phyloP scores from a whole-genome alignment of 1,284 basidiomycete genomes.

The Athelia psychrophila region DNA sequence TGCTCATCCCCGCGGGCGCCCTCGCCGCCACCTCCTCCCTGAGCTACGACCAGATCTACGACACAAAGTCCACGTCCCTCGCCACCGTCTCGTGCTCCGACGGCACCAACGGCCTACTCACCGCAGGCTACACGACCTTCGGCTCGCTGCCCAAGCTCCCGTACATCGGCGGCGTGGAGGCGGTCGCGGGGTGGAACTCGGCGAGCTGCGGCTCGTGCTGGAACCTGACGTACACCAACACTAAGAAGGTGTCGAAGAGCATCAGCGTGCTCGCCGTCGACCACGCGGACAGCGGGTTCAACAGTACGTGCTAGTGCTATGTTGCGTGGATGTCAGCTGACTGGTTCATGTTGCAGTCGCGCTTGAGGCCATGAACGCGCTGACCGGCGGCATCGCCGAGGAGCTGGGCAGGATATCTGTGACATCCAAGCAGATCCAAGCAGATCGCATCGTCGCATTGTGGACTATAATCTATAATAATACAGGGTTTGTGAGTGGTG shows the following conservation, averaged over 20 bases:
- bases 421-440: conserved; percentile 1
- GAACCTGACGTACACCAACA: conserved; percentile 38
- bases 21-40: conserved; percentile 30
- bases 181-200: conserved; percentile 41
- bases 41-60: conserved; percentile 39
- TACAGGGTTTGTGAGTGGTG: no score
- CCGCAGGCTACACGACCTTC: conserved; percentile 35
- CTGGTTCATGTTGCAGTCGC: no score
- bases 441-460: conserved; percentile 11
- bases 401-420: conserved; percentile 11
- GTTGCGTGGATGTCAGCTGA: no score
- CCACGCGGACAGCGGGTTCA: conserved; percentile 34
- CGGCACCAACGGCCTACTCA: conserved; percentile 26
- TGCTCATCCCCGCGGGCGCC: conserved; percentile 16
- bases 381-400: conserved; percentile 14
- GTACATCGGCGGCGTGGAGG: conserved; percentile 39
- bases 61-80: conserved; percentile 31
- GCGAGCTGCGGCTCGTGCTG: conserved; percentile 48
- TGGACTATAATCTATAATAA: conserved; percentile 13
- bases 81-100: conserved; percentile 47
- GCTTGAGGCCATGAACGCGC: conserved; percentile 13
- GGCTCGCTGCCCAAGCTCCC: conserved; percentile 39
- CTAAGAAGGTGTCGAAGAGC: conserved; percentile 24
- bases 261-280: conserved; percentile 41
- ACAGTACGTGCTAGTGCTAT: no score